These are phyloP conservation scores for Phytophthora chlamydospora DNA, from an alignment of 352 stramenopile genomes.

Conservation along the genomic window DNA sequence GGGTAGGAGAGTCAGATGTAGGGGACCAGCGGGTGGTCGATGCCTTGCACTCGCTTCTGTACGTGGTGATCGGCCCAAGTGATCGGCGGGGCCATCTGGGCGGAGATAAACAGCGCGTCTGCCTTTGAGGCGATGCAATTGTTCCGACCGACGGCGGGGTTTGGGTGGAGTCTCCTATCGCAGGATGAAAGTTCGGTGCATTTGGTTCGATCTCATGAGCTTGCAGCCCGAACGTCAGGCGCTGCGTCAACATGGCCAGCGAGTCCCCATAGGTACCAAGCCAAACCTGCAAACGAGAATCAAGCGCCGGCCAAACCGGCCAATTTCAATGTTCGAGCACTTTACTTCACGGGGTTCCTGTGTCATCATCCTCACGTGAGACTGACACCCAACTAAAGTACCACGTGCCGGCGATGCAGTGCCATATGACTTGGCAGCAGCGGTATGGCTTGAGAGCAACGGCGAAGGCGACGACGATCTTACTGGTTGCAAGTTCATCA, in stretches of 20 bases:
- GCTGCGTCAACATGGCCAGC: conserved; percentile 15
- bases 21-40: conserved; percentile 20
- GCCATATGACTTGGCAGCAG: conserved; percentile 18
- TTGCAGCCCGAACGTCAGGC: conserved; percentile 18
- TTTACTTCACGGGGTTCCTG: background rate
- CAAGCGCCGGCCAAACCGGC: conserved; percentile 14
- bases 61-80: conserved; percentile 28
- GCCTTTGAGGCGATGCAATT: conserved; percentile 8
- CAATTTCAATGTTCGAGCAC: conserved; percentile 12
- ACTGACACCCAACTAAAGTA: conserved; percentile 12
- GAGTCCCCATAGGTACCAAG: conserved; percentile 2
- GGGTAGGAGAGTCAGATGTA: conserved; percentile 31
- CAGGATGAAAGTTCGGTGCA: conserved; percentile 16
- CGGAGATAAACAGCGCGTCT: conserved; percentile 18
- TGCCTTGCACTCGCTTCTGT: conserved; percentile 35
- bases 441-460: conserved; percentile 17
- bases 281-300: background rate
- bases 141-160: conserved; percentile 6
- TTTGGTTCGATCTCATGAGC: conserved; percentile 3
- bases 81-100: conserved; percentile 35
- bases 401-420: conserved; percentile 22
- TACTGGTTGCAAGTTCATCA: background rate
- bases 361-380: conserved; percentile 21
- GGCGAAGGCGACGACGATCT: conserved; percentile 11
- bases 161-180: conserved; percentile 23